Percentiles rank a stretch among this genome's conserved stretches.
phyloP scores from a whole-genome alignment of 1,284 basidiomycete species.

The Cystobasidium slooffiae region DNA sequence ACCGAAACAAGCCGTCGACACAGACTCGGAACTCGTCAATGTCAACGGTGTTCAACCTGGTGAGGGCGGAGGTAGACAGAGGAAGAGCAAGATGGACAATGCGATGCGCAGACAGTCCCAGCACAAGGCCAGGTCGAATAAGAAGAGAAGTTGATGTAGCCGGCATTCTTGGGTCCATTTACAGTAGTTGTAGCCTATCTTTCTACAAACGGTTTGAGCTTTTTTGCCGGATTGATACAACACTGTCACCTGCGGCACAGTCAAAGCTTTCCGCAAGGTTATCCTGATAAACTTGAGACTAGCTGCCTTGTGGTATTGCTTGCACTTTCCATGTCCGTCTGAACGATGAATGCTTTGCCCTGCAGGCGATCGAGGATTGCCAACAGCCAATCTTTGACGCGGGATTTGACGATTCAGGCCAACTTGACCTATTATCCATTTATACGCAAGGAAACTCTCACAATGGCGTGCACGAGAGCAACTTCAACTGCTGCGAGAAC shows the following conservation, averaged over 20 bases:
- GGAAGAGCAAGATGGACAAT: conserved; percentile 49
- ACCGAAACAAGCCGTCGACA: conserved; percentile 17
- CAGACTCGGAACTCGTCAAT: conserved; percentile 35
- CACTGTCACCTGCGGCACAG: no score
- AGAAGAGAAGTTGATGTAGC: background rate
- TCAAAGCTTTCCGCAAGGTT: no score
- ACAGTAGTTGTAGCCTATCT: no score
- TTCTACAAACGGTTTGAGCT: no score
- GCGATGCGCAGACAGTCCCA: conserved; percentile 45
- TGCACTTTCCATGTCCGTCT: no score
- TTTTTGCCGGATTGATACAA: no score
- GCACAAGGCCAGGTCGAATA: background rate
- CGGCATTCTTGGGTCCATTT: no score
- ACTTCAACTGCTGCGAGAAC: conserved; percentile 3
- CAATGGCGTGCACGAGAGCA: conserved; percentile 25
- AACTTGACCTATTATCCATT: background rate
- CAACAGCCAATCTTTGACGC: conserved; percentile 15
- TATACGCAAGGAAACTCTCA: background rate
- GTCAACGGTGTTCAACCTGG: conserved; percentile 34
- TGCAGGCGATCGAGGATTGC: conserved; percentile 1
- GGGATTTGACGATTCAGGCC: background rate
- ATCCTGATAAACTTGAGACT: no score
- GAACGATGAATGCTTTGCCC: no score
- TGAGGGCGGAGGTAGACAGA: conserved; percentile 34
- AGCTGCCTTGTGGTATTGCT: no score